phyloP scores from a whole-genome alignment of 202 grass and related monocot species.

The Bolboschoenoplectus hybrid region DNA sequence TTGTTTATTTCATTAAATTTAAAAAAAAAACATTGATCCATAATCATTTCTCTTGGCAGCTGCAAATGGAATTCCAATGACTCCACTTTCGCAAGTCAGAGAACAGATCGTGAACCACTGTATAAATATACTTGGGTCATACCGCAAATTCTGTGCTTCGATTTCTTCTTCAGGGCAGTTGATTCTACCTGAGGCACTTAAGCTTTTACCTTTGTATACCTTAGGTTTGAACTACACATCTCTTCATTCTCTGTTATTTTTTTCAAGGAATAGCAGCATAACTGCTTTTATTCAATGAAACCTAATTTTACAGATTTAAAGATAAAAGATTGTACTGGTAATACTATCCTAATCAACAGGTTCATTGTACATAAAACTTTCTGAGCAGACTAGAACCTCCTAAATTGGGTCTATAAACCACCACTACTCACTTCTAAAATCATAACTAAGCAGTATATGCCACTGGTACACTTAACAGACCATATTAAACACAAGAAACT shows the following conservation, averaged over 20 bases:
- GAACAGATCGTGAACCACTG: slow-evolving; percentile 73
- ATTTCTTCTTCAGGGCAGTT: slow-evolving; percentile 79
- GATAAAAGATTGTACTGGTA: background rate
- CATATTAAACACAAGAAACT: background rate
- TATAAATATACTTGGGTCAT: slow-evolving; percentile 81
- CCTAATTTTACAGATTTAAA: slow-evolving; percentile 33
- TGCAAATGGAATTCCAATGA: slow-evolving; percentile 60
- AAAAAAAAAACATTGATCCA: background rate
- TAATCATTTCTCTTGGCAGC: slow-evolving; percentile 43
- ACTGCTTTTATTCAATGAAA: slow-evolving; percentile 16
- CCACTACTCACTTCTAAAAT: background rate
- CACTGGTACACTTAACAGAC: background rate
- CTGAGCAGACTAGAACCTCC: background rate
- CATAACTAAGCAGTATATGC: too few relatives aligned
- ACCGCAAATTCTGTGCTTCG: slow-evolving; percentile 77
- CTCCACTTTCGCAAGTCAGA: slow-evolving; percentile 58
- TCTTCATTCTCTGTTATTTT: slow-evolving; percentile 31
- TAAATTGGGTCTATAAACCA: background rate
- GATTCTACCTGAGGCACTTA: slow-evolving; percentile 85
- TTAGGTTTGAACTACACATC: slow-evolving; percentile 53
- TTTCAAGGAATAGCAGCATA: slow-evolving; percentile 33
- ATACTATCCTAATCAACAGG: too few relatives aligned
- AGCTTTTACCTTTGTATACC: slow-evolving; percentile 85
- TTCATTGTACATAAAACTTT: too few relatives aligned
- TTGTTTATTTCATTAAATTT: background rate